Percentiles rank a stretch among this genome's conserved stretches.
These are phyloP conservation scores for Sporothrix schenckii DNA, from an alignment of 2,329 filamentous ascomycete genomes.

Conservation along the genomic window DNA sequence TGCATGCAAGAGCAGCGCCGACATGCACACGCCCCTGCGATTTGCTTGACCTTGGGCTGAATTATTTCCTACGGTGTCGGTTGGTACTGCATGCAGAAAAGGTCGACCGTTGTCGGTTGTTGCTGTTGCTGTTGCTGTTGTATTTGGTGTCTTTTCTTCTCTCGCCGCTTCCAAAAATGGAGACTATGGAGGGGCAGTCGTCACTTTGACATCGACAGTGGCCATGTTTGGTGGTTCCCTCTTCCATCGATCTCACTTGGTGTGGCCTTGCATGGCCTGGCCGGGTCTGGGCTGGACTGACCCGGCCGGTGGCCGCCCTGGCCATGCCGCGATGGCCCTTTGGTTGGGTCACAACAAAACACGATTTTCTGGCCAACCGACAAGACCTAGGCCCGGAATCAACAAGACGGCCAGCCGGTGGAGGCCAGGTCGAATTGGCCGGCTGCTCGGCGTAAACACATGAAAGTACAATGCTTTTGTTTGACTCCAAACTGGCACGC, in stretches of 20 bases:
- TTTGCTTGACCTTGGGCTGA: neutral
- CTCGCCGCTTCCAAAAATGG: constrained; percentile 19
- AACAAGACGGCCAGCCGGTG: neutral
- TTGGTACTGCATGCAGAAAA: neutral
- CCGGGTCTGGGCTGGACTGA: neutral
- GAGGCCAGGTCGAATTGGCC: neutral
- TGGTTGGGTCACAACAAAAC: constrained; percentile 12
- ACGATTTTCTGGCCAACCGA: neutral
- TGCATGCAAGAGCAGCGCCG: neutral
- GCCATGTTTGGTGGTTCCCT: neutral
- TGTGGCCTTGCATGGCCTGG: no score
- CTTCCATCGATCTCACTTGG: neutral
- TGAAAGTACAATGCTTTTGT: neutral
- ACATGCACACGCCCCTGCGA: constrained; percentile 21
- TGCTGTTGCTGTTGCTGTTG: no score
- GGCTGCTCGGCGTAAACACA: neutral
- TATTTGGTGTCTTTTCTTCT: neutral
- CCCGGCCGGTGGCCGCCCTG: neutral
- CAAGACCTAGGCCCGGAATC: neutral
- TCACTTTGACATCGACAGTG: neutral
- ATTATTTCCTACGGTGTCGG: constrained; percentile 11
- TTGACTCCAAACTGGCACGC: neutral
- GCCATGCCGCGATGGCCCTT: neutral
- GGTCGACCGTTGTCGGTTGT: no score
- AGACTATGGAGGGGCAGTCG: neutral